A percentile compares a stretch with the other conserved stretches of the same genome.
These are phyloP conservation scores for Boletus barrowsii DNA, from an alignment of 768 basidiomycete species.

Conservation along the genomic window DNA sequence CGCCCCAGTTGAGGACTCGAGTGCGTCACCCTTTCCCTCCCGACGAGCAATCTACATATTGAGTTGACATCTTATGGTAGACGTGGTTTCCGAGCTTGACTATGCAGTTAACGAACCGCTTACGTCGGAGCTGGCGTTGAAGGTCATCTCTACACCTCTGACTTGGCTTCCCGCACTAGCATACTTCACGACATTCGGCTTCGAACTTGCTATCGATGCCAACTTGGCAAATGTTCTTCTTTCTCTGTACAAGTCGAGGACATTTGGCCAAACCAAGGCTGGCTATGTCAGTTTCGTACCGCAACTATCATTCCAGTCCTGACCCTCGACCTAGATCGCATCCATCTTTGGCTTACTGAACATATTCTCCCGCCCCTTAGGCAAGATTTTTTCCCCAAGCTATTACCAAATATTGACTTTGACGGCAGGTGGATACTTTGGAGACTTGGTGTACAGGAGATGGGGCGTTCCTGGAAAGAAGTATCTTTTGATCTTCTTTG, in stretches of 20 bases:
- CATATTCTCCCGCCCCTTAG: slow-evolving; percentile 1
- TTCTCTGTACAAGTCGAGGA: not conserved
- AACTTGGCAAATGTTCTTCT: slow-evolving; percentile 4
- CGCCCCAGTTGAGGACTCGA: not conserved
- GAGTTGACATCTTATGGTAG: slow-evolving; percentile 1
- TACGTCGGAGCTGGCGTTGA: not conserved
- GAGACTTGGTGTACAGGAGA: slow-evolving; percentile 5
- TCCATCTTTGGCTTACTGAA: slow-evolving; percentile 4
- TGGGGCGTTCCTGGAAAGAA: slow-evolving; percentile 9
- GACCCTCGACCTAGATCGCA: not conserved
- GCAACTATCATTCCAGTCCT: not conserved
- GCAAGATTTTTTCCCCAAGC: not conserved
- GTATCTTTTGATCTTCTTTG: slow-evolving; percentile 1
- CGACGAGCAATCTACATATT: not conserved
- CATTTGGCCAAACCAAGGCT: slow-evolving; percentile 4
- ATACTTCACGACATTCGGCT: slow-evolving; percentile 7
- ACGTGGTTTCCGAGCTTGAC: slow-evolving; percentile 11
- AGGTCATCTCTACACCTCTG: not conserved
- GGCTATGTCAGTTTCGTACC: slow-evolving; percentile 3
- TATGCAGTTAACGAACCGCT: slow-evolving; percentile 1
- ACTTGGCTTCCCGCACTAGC: slow-evolving; percentile 5
- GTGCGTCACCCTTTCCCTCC: not conserved
- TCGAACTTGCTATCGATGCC: slow-evolving; percentile 2
- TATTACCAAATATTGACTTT: not conserved
- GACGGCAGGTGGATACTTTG: slow-evolving; percentile 1